Evolutionary conservation across 768 basidiomycete species (phyloP).

Genomic region (Russula compacta): DNA sequence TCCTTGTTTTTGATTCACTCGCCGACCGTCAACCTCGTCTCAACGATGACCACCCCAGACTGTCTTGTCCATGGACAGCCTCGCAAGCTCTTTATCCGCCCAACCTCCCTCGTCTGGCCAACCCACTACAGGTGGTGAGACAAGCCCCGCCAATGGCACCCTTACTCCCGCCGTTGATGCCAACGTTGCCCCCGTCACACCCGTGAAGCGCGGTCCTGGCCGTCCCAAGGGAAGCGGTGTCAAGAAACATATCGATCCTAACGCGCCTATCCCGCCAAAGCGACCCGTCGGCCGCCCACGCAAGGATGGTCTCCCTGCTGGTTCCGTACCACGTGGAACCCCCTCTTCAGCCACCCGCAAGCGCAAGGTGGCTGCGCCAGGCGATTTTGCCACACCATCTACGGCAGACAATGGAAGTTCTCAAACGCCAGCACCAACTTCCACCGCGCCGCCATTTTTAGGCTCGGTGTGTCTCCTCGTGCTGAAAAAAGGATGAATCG

Average conservation of each 20-base stretch:
- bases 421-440: conserved; percentile 6
- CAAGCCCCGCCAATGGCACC: not conserved
- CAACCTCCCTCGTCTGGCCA: conserved; percentile 7
- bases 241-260: conserved; percentile 38
- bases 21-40: not conserved
- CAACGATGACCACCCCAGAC: not conserved
- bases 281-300: conserved; percentile 74
- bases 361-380: conserved; percentile 24
- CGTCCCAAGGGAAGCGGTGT: conserved; percentile 75
- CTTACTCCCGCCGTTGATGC: not conserved
- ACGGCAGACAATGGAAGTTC: not conserved
- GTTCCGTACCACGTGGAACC: conserved; percentile 44
- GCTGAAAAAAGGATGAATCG: not conserved
- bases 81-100: conserved; percentile 7
- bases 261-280: conserved; percentile 47
- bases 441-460: conserved; percentile 12
- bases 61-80: conserved; percentile 3
- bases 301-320: conserved; percentile 75
- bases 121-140: not conserved
- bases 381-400: conserved; percentile 23
- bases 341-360: conserved; percentile 23
- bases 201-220: conserved; percentile 60
- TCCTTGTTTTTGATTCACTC: not conserved
- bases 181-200: conserved; percentile 17
- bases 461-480: conserved; percentile 10